phyloP scores from a whole-genome alignment of 2,329 filamentous ascomycete species.

The Byssothecium circinans region DNA sequence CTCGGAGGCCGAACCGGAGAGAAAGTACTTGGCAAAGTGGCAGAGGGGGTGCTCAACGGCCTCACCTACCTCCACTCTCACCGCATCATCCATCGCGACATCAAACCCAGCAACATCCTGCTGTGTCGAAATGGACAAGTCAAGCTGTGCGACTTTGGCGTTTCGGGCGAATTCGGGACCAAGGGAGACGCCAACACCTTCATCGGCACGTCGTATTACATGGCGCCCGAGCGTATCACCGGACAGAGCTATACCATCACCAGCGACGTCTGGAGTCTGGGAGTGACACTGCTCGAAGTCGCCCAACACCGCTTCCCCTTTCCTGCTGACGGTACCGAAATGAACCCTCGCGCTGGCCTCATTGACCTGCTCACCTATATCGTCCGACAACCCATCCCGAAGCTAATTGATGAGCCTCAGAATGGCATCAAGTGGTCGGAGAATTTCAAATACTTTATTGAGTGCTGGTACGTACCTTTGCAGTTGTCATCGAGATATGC shows the following conservation, averaged over 20 bases:
- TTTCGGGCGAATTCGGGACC: conserved; percentile 95
- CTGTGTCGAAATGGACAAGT: conserved; percentile 85
- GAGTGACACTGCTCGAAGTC: conserved; percentile 97
- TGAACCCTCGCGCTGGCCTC: conserved; percentile 87
- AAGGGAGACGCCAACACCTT: conserved; percentile 99
- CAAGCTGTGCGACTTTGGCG: conserved; percentile 97
- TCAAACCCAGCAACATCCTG: conserved; percentile 97
- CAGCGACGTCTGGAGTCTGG: conserved; percentile 96
- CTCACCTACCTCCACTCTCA: conserved; percentile 92
- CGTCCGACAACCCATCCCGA: conserved; percentile 91
- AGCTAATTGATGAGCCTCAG: conserved; percentile 90
- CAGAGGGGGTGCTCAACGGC: conserved; percentile 90
- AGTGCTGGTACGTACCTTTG: conserved; percentile 80
- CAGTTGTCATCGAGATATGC: neutral
- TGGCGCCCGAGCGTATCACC: conserved; percentile 97
- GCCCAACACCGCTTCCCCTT: conserved; percentile 98
- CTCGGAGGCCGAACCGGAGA: conserved; percentile 92
- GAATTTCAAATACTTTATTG: conserved; percentile 98
- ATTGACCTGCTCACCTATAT: conserved; percentile 98
- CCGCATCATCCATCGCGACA: conserved; percentile 98
- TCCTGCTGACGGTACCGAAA: conserved; percentile 92
- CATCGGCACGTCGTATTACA: conserved; percentile 98
- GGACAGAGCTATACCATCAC: conserved; percentile 98
- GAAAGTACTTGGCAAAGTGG: conserved; percentile 95
- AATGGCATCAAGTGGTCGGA: conserved; percentile 92